Conservation (phyloP, 371 early-diverging fungal species). For the Syncephalastrum contaminatum region DNA sequence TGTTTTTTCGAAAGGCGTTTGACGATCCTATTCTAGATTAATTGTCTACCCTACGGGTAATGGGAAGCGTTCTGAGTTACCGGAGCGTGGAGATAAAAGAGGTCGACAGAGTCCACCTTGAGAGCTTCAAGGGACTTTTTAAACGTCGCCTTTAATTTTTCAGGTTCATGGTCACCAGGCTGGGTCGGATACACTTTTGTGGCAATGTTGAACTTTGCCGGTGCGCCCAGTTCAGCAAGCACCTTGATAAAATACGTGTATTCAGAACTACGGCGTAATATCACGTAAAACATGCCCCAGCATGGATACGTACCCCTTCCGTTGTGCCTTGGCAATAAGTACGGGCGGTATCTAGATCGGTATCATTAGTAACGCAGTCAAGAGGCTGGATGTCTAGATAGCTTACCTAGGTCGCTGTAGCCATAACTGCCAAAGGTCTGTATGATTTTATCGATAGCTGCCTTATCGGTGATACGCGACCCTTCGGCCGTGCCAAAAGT, state of each 20-base stretch:
- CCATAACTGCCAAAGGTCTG: slow-evolving; percentile 39
- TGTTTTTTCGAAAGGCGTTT: slow-evolving; percentile 46
- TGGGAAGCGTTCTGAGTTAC: slow-evolving; percentile 5
- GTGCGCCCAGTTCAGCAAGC: slow-evolving; percentile 38
- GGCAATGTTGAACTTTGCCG: slow-evolving; percentile 34
- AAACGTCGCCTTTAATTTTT: slow-evolving; percentile 43
- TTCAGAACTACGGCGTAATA: neutral
- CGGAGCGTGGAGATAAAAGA: slow-evolving; percentile 58
- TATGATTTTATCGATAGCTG: slow-evolving; percentile 37
- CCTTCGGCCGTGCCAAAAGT: slow-evolving; percentile 9
- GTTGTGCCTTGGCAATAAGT: slow-evolving; percentile 54
- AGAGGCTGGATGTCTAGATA: neutral
- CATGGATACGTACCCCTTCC: slow-evolving; percentile 21
- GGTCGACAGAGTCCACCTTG: slow-evolving; percentile 38
- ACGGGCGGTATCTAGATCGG: slow-evolving; percentile 24
- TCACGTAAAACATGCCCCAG: too few relatives aligned
- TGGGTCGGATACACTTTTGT: slow-evolving; percentile 61
- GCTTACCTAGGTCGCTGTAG: slow-evolving; percentile 42
- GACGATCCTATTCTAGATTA: slow-evolving; percentile 20
- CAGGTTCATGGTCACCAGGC: slow-evolving; percentile 52
- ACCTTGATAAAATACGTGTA: slow-evolving; percentile 10
- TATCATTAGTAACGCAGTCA: neutral
- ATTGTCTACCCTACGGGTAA: neutral
- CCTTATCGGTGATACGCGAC: slow-evolving; percentile 38
- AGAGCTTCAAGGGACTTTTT: slow-evolving; percentile 31